A percentile compares a stretch with the other conserved stretches of the same genome.
These are phyloP conservation scores for Ogataea pignaliae DNA, from an alignment of 805 yeast genomes.

Conservation along the genomic window DNA sequence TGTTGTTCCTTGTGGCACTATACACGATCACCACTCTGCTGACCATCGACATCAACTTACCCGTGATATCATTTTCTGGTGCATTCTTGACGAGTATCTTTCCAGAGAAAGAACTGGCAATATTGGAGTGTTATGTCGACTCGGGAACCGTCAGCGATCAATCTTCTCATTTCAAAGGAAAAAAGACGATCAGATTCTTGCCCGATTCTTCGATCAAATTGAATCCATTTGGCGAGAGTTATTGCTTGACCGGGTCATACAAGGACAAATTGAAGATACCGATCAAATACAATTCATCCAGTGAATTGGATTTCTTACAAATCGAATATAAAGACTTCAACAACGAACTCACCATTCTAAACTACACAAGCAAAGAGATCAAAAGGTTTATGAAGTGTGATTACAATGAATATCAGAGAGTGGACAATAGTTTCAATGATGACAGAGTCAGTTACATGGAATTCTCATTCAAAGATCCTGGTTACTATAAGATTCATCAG, in stretches of 20 bases:
- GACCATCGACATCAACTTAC: slow-evolving; percentile 46
- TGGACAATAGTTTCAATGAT: slow-evolving; percentile 21
- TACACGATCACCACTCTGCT: slow-evolving; percentile 50
- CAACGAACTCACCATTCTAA: slow-evolving; percentile 41
- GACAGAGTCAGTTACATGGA: slow-evolving; percentile 54
- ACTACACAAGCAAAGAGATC: slow-evolving; percentile 57
- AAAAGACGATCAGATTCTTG: slow-evolving; percentile 76
- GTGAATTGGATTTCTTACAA: slow-evolving; percentile 63
- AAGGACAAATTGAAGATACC: slow-evolving; percentile 49
- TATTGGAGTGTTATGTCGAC: slow-evolving; percentile 31
- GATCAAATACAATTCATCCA: slow-evolving; percentile 73
- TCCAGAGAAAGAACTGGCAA: slow-evolving; percentile 29
- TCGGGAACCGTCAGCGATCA: slow-evolving; percentile 38
- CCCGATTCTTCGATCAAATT: slow-evolving; percentile 88
- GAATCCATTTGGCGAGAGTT: slow-evolving; percentile 66
- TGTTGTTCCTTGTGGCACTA: slow-evolving; percentile 42
- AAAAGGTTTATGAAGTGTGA: slow-evolving; percentile 29
- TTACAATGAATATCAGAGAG: slow-evolving; percentile 17
- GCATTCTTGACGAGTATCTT: slow-evolving; percentile 15
- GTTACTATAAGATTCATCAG: slow-evolving; percentile 65
- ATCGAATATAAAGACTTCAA: slow-evolving; percentile 57
- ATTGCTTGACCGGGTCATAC: slow-evolving; percentile 48
- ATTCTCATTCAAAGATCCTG: slow-evolving; percentile 64
- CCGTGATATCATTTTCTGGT: slow-evolving; percentile 31
- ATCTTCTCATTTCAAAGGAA: slow-evolving; percentile 74